Percentiles rank a stretch among this genome's conserved stretches.
These are phyloP conservation scores for Dicorynia guianensis DNA, from an alignment of 306 rosid species.

Conservation along the genomic window DNA sequence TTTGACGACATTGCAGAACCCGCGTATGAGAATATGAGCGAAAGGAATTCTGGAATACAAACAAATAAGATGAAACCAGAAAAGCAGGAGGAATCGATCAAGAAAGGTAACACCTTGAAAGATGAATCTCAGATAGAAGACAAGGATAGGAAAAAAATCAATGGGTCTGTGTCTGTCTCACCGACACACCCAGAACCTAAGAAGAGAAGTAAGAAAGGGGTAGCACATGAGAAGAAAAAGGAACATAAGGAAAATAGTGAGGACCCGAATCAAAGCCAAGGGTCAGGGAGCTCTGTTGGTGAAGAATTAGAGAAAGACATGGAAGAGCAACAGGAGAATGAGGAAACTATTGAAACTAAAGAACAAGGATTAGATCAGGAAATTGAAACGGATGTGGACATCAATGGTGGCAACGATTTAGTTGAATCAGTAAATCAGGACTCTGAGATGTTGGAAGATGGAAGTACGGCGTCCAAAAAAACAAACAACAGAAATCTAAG, in stretches of 20 bases:
- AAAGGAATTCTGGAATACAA: conserved; percentile 38
- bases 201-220: conserved; percentile 47
- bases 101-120: conserved; percentile 34
- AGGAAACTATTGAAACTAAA: conserved; percentile 55
- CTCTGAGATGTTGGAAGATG: conserved; percentile 57
- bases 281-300: conserved; percentile 42
- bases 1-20: conserved; percentile 86
- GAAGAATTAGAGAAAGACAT: conserved; percentile 48
- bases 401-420: conserved; percentile 47
- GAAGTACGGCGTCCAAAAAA: conserved; percentile 47
- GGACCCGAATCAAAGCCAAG: conserved; percentile 31
- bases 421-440: conserved; percentile 62
- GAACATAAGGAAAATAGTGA: conserved; percentile 47
- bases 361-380: conserved; percentile 52
- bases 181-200: conserved; percentile 45
- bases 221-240: conserved; percentile 47
- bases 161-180: conserved; percentile 48
- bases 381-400: conserved; percentile 49
- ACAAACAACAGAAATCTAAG: conserved; percentile 50
- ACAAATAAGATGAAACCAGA: conserved; percentile 32
- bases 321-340: conserved; percentile 57
- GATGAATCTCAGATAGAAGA: conserved; percentile 41
- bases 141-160: conserved; percentile 45
- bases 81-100: conserved; percentile 37
- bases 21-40: conserved; percentile 45